Evolutionary conservation across 306 rosid species (phyloP).

Genomic region (Senna siamea): DNA sequence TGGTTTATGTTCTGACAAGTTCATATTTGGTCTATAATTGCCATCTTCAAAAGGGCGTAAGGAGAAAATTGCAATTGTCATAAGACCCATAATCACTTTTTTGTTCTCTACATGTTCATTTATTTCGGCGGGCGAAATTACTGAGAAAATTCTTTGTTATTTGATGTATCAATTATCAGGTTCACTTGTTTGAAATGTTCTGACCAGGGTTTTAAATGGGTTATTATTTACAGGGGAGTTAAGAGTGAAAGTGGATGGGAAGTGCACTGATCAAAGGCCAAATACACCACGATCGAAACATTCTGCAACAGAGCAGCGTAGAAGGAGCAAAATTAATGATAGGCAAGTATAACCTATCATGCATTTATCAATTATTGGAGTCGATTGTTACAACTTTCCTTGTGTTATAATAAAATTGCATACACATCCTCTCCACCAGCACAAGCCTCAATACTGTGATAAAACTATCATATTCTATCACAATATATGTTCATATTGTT

Average conservation of each 20-base stretch:
- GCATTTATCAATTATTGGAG: neutral
- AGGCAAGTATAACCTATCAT: conserved; percentile 58
- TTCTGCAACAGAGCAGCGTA: conserved; percentile 97
- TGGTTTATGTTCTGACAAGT: no score
- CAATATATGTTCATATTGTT: neutral
- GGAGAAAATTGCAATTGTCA: neutral
- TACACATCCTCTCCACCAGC: neutral
- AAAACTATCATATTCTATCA: neutral
- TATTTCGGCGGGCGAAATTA: no score
- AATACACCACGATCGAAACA: conserved; percentile 97
- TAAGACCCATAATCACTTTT: neutral
- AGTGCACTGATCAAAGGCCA: conserved; percentile 79
- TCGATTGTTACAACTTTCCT: neutral
- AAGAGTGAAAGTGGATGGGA: conserved; percentile 68
- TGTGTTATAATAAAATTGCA: neutral
- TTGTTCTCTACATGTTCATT: neutral
- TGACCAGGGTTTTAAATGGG: no score
- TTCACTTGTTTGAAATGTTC: no score
- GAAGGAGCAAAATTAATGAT: conserved; percentile 97
- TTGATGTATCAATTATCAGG: neutral
- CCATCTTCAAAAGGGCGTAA: neutral
- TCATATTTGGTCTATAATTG: neutral
- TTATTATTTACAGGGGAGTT: conserved; percentile 49
- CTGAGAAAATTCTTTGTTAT: neutral
- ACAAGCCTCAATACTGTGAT: conserved; percentile 1